Evolutionary conservation across 345 rosid genomes (phyloP).

Genomic region (Brassica napus): Da-Ae NC_063436.1:1717001-1717500

Average conservation of each 20-base stretch:
- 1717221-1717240: neutral
- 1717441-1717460: no score
- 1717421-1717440: no score
- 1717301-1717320: neutral
- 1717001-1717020: conserved; percentile 59
- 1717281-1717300: conserved; percentile 22
- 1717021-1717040: conserved; percentile 83
- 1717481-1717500: neutral
- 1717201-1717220: neutral
- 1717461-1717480: neutral
- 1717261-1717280: conserved; percentile 8
- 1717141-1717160: neutral
- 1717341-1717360: no score
- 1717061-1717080: conserved; percentile 92
- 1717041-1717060: conserved; percentile 89
- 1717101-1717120: conserved; percentile 99
- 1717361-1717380: neutral
- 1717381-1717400: no score
- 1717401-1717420: neutral
- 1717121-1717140: conserved; percentile 53
- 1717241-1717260: neutral
- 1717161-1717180: neutral
- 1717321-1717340: neutral
- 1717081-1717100: conserved; percentile 90
- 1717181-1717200: neutral